Evolutionary conservation across 2,329 filamentous ascomycete species (phyloP), one percentile per base, ranked within the genome.

Genomic region (Penicillium rolfsii): DNA sequence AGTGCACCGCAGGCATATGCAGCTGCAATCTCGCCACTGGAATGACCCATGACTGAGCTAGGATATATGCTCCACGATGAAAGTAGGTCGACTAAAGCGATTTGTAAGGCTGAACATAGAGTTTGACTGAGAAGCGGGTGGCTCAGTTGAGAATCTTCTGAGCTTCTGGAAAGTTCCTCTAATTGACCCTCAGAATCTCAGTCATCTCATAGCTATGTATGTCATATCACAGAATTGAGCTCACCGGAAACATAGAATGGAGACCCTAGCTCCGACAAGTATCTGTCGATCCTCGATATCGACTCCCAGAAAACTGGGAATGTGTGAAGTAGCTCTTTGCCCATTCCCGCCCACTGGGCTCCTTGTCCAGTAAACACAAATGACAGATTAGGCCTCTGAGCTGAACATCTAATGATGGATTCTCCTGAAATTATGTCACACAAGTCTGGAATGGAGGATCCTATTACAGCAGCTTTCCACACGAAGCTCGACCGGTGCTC

Each of bases 341-440:
- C 68, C 68, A 70, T 71, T 19, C 58, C 30, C 3, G 64, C 43
- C 68, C 68, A 71, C 22, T 71, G 69, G 1, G 69, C 68, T 0
- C 69, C 69, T 33, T 70, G 68, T 1, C 68, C 68, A 1, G 67
- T 70, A 19, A 69, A 69, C 0, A 65, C 54, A 24, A 67, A 64
- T 8, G 48, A 55, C 2, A 65, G 9, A 8, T 16, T n/a, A 11
- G 45, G 45, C 19, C 24, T 48, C 26, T 8, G 26, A 28, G 45
- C 26, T n/a, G 45, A 48, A 26, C 45, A 48, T 7, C 26, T 24
- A 5, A 30, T 48, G 14, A 14, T 30, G 14, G 1, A 26, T 14
- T 6, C 16, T 35, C 48, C 45, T 1, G 56, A 62, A 11, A 57
- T 41, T 1, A 49, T 38, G 8, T 12, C 6, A 12, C 28, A 35